Evolutionary conservation across 805 yeast genomes (phyloP).

Genomic region (Jamesozyma gamospora): DNA sequence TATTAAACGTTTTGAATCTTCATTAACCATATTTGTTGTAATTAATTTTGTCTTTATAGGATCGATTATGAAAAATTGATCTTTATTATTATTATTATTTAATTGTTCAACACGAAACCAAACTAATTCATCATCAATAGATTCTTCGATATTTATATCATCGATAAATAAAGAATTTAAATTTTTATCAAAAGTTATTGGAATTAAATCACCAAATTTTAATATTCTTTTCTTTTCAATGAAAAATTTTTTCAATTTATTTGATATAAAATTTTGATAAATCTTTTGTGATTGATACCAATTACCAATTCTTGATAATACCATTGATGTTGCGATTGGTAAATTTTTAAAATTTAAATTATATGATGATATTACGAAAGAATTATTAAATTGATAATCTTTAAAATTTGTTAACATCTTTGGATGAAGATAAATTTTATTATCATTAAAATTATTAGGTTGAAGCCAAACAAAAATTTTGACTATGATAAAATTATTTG

Average conservation of each 20-base stretch:
- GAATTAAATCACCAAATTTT: constrained; percentile 55
- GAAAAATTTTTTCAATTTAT: constrained; percentile 53
- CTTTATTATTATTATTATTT: constrained; percentile 8
- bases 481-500: constrained; percentile 2
- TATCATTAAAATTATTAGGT: constrained; percentile 15
- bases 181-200: constrained; percentile 57
- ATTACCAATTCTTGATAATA: constrained; percentile 21
- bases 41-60: constrained; percentile 56
- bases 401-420: constrained; percentile 16
- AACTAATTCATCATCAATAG: constrained; percentile 57
- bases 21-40: constrained; percentile 49
- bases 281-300: constrained; percentile 22
- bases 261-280: constrained; percentile 33
- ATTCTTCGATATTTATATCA: neutral
- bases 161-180: constrained; percentile 9
- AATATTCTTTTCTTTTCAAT: constrained; percentile 50
- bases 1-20: constrained; percentile 8
- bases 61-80: constrained; percentile 33
- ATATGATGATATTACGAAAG: constrained; percentile 5
- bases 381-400: neutral
- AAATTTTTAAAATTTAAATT: constrained; percentile 3
- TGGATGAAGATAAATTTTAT: constrained; percentile 18
- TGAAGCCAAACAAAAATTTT: constrained; percentile 15
- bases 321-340: constrained; percentile 17
- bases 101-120: constrained; percentile 69